Evolutionary conservation across 345 rosid genomes (phyloP).

Genomic region (Pelargonium nanum): DNA sequence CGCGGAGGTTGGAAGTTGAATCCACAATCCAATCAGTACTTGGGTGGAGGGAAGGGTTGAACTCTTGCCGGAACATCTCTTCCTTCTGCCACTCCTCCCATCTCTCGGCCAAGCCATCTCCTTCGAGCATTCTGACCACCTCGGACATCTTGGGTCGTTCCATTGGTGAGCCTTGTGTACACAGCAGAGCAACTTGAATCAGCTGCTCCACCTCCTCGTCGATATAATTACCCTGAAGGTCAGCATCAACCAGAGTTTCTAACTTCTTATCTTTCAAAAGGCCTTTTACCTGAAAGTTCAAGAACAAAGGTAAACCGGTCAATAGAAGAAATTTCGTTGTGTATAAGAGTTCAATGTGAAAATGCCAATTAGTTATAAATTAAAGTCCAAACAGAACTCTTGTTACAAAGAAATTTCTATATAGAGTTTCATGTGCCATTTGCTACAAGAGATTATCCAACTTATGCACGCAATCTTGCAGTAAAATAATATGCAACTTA

Average conservation of each 20-base stretch:
- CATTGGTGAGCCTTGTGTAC: slow-evolving; percentile 64
- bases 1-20: slow-evolving; percentile 51
- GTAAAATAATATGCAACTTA: no score
- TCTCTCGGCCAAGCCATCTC: slow-evolving; percentile 77
- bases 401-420: no score
- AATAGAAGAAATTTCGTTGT: no score
- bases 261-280: slow-evolving; percentile 67
- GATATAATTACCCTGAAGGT: slow-evolving; percentile 47
- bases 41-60: slow-evolving; percentile 22
- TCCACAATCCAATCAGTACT: slow-evolving; percentile 43
- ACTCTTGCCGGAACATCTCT: slow-evolving; percentile 54
- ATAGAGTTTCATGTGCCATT: no score
- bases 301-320: neutral
- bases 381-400: no score
- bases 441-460: no score
- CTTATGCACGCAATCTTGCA: no score
- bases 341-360: no score
- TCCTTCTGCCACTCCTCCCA: slow-evolving; percentile 98
- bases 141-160: slow-evolving; percentile 92
- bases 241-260: slow-evolving; percentile 62
- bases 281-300: slow-evolving; percentile 67
- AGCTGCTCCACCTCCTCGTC: slow-evolving; percentile 66
- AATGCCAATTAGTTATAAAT: no score
- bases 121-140: slow-evolving; percentile 93
- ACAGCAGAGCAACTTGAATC: slow-evolving; percentile 79